Evolutionary conservation across 768 basidiomycete species (phyloP), one percentile per base, ranked within the genome.

Genomic region (Tulasnella sp.): DNA sequence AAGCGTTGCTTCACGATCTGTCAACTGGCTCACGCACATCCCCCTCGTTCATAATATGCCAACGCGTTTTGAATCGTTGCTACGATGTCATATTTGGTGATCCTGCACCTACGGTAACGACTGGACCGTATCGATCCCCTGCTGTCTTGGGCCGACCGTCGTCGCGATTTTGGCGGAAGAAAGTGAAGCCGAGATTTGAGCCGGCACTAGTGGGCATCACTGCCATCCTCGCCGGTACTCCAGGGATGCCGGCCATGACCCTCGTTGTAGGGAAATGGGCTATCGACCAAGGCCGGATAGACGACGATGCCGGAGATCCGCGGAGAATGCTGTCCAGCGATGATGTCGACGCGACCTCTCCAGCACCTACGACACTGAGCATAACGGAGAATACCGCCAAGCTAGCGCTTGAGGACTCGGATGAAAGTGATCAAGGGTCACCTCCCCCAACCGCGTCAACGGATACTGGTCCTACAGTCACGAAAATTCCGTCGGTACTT

Each of bases 31-130:
- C 74, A 12, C 78, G 82, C 53, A 78, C 81, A 49, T 84, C 90
- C 2, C 79, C 73, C 44, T 89, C 92, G 0, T 97, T 97, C 72
- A 74, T 81, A 49, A 85, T 94, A 60, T 98, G 96, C 70, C 91
- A 93, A 71, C 82, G 94, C 61, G 81, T 92, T 41, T 74, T 97
- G 60, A 88, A 88, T 69, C 80, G 80, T 69, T 93, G 93, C 67
- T 93, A 98, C 71, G 87, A 92, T 73, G 92, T 98, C 70, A 94
- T 99, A 66, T 99, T 96, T 69, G 83, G 83, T 49, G 90, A 97
- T 70, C 75, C 86, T 31, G 82, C 92, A 10, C 74, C 81, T 22
- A 79, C 84, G 7, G 72, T 78, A 10, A 15, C 49, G 19, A 71
- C 77, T 9, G 75, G 81, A 2, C 87, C 90, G 0, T 93, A 93